Evolutionary conservation across 139 green algal species (phyloP).

Genomic region (Auxenochlorella pyrenoidosa): DNA sequence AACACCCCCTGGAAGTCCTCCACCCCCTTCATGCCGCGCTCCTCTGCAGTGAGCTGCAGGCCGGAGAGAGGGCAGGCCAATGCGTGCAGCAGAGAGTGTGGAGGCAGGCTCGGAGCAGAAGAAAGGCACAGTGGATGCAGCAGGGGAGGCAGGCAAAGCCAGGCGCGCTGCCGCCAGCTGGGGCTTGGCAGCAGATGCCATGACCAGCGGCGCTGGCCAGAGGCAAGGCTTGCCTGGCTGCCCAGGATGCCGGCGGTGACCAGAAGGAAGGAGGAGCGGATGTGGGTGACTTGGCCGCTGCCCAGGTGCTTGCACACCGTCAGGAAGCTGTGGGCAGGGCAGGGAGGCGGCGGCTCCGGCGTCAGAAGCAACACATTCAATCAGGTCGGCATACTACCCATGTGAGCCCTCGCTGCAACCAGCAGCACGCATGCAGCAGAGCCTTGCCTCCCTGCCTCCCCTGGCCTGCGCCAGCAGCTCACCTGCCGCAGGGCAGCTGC

Average conservation of each 20-base stretch:
- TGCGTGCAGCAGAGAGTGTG: too few species aligned
- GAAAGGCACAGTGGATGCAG: too few species aligned
- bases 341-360: background rate
- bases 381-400: too few species aligned
- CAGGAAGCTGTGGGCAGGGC: background rate
- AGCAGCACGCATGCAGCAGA: background rate
- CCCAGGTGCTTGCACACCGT: slow-evolving; percentile 12
- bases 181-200: too few species aligned
- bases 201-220: background rate
- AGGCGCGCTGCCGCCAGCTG: too few species aligned
- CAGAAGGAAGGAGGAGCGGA: slow-evolving; percentile 20
- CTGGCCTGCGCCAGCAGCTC: background rate
- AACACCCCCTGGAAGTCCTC: slow-evolving; percentile 28
- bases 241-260: slow-evolving; percentile 36
- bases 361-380: too few species aligned
- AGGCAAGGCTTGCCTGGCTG: background rate
- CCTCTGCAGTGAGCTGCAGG: slow-evolving; percentile 13
- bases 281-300: background rate
- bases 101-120: too few species aligned
- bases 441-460: background rate
- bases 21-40: slow-evolving; percentile 22
- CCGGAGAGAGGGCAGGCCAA: background rate
- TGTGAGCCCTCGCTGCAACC: too few species aligned
- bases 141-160: too few species aligned
- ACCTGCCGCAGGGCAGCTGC: background rate